These are phyloP conservation scores for Volvox carteri DNA, from an alignment of 163 green algal species.

Conservation along the genomic window DNA sequence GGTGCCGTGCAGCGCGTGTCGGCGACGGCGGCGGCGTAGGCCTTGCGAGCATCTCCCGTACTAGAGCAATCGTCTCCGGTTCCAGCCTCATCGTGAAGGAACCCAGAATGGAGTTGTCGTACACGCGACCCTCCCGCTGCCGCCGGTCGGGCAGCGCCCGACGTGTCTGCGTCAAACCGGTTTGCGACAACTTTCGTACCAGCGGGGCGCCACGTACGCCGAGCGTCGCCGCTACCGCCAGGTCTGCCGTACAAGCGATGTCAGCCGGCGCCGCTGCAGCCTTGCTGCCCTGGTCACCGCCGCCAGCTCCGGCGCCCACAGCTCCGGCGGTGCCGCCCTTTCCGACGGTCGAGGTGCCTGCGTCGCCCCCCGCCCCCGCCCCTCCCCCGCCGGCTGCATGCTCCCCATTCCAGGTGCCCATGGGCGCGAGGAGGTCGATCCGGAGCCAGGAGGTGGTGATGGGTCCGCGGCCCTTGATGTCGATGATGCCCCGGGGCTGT, in stretches of 20 bases:
- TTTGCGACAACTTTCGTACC: conserved; percentile 45
- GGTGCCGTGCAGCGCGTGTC: not conserved
- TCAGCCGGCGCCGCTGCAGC: not conserved
- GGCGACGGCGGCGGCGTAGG: conserved; percentile 12
- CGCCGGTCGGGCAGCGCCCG: conserved; percentile 27
- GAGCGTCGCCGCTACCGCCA: conserved; percentile 40
- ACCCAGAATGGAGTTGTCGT: conserved; percentile 23
- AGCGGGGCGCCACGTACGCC: conserved; percentile 37
- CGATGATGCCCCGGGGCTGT: conserved; percentile 47
- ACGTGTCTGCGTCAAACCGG: conserved; percentile 15
- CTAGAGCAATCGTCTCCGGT: not conserved
- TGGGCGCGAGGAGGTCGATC: conserved; percentile 21
- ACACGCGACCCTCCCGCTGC: not conserved
- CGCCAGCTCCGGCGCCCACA: not conserved
- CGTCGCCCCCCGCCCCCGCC: not conserved
- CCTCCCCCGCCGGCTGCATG: not conserved
- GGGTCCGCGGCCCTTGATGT: conserved; percentile 45
- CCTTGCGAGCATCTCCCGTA: not conserved
- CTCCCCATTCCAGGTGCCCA: not conserved
- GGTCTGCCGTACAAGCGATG: conserved; percentile 41
- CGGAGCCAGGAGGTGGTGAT: conserved; percentile 51
- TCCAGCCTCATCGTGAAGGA: conserved; percentile 37
- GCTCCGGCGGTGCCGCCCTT: not conserved
- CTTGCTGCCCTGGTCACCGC: not conserved
- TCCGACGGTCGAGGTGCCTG: not conserved